These are phyloP conservation scores for Sutorius australiensis DNA, from an alignment of 768 basidiomycete genomes.

Conservation along the genomic window DNA sequence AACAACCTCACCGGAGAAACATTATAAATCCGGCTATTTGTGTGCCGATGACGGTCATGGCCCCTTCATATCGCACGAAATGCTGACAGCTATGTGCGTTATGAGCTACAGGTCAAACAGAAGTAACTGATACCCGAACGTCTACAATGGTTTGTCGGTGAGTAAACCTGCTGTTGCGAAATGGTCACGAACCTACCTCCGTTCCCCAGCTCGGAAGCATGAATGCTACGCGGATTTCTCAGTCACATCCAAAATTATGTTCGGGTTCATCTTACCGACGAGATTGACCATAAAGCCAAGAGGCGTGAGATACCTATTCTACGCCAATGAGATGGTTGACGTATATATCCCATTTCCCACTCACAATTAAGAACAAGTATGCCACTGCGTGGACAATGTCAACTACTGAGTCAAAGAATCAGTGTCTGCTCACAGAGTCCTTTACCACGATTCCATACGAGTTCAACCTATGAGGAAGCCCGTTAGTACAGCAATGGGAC, in stretches of 20 bases:
- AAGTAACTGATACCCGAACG: not conserved
- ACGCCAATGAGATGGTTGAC: not conserved
- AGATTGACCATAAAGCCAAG: conserved; percentile 60
- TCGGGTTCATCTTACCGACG: conserved; percentile 22
- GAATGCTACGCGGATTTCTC: conserved; percentile 10
- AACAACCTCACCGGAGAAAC: conserved; percentile 36
- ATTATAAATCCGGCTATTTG: conserved; percentile 41
- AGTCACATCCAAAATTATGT: not conserved
- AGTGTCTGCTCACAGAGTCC: conserved; percentile 28
- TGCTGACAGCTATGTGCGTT: conserved; percentile 35
- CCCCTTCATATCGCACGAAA: conserved; percentile 51
- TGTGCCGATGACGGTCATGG: conserved; percentile 41
- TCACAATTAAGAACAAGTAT: conserved; percentile 38
- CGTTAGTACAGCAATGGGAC: not conserved
- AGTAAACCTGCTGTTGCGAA: not conserved
- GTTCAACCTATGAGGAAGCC: conserved; percentile 28
- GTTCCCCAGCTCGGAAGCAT: conserved; percentile 12
- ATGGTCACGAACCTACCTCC: conserved; percentile 6
- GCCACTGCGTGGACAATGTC: conserved; percentile 20
- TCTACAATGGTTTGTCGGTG: conserved; percentile 4
- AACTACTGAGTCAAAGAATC: not conserved
- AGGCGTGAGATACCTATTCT: conserved; percentile 67
- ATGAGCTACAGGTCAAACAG: not conserved
- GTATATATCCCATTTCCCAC: conserved; percentile 1
- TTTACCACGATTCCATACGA: conserved; percentile 37